Evolutionary conservation across 441 rosid species (phyloP).

Genomic region (Erodium moschatum): DNA sequence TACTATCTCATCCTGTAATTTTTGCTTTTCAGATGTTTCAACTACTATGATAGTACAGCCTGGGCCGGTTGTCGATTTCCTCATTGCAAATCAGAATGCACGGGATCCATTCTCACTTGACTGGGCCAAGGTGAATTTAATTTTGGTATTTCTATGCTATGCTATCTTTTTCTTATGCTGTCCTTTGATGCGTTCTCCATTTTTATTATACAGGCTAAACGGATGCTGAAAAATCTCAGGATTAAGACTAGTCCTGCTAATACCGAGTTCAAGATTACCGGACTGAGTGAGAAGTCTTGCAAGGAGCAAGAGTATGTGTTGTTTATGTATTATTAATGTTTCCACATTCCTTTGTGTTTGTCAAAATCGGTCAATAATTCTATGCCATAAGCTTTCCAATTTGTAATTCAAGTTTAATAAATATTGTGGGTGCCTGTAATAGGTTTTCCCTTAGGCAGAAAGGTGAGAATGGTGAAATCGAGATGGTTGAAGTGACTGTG

Average conservation of each 20-base stretch:
- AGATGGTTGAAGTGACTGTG: conserved; percentile 44
- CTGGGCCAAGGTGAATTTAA: conserved; percentile 55
- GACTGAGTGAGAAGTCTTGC: conserved; percentile 56
- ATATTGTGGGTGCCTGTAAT: conserved; percentile 3
- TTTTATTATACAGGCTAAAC: conserved; percentile 40
- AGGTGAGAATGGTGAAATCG: conserved; percentile 26
- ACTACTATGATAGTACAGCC: conserved; percentile 84
- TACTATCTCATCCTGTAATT: conserved; percentile 7
- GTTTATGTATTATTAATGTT: neutral
- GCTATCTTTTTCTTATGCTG: neutral
- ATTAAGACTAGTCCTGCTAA: conserved; percentile 49
- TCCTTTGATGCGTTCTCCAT: neutral
- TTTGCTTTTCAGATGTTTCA: conserved; percentile 46
- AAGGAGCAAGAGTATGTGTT: conserved; percentile 41
- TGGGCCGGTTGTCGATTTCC: conserved; percentile 64
- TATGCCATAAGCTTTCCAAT: neutral
- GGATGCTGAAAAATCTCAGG: conserved; percentile 57
- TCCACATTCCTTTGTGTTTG: neutral
- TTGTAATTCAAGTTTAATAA: neutral
- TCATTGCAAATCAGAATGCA: conserved; percentile 52
- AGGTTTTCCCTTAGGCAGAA: conserved; percentile 53
- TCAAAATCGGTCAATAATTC: neutral
- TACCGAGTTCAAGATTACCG: conserved; percentile 62
- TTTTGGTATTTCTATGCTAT: neutral
- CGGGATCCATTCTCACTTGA: conserved; percentile 49